Conservation (phyloP, 73 alveolate species). For the Paramecium tetraurelia region DNA sequence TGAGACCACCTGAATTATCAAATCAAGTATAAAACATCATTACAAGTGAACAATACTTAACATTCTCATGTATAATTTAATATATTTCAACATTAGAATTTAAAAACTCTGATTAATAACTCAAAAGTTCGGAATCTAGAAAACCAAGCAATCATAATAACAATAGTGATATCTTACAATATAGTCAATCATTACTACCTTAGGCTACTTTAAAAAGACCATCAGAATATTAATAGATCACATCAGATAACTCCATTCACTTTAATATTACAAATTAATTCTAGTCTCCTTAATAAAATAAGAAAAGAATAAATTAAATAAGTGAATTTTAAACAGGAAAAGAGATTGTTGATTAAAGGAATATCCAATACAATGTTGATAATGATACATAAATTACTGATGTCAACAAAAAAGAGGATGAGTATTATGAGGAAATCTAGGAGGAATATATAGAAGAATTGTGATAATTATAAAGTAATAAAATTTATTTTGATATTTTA, state of each 20-base stretch:
- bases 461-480: not conserved
- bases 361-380: not conserved
- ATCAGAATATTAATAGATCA: not conserved
- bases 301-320: not conserved
- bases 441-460: not conserved
- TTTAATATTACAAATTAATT: not conserved
- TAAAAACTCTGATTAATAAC: not conserved
- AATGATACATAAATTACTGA: not conserved
- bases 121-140: constrained; percentile 21
- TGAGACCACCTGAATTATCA: not conserved
- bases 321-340: not conserved
- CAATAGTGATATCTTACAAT: constrained; percentile 6
- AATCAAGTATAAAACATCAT: not conserved
- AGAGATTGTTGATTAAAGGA: not conserved
- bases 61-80: not conserved
- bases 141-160: not conserved
- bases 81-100: not conserved
- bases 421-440: not conserved
- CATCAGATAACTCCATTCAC: not conserved
- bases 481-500: not conserved
- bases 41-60: not conserved
- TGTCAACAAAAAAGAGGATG: not conserved
- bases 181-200: not conserved
- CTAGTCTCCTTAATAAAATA: not conserved
- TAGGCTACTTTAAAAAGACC: not conserved